Percentiles rank a stretch among this genome's conserved stretches.
Evolutionary conservation across 148 eudicot genomes (phyloP).

Genomic region (Arctostaphylos glauca): DNA sequence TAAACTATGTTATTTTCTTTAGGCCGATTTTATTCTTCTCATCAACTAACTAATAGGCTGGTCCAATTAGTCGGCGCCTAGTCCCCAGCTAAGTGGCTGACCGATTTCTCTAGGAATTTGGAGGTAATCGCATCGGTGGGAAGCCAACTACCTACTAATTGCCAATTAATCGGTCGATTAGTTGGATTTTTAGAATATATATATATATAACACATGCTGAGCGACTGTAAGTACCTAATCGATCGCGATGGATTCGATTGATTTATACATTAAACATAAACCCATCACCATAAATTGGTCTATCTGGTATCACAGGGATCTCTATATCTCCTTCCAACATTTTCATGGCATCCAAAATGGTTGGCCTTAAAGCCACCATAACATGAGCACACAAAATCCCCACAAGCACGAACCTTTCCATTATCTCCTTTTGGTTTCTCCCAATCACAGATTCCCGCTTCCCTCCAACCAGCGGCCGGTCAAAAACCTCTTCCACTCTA

Average conservation of each 20-base stretch:
- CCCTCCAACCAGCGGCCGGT: conserved; percentile 34
- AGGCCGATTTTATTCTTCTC: no score
- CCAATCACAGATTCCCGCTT: conserved; percentile 28
- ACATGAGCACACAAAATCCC: conserved; percentile 90
- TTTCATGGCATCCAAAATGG: conserved; percentile 67
- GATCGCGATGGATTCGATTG: neutral
- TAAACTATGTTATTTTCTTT: no score
- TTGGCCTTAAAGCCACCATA: conserved; percentile 88
- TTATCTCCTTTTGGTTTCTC: conserved; percentile 48
- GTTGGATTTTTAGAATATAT: no score
- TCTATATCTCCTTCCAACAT: conserved; percentile 93
- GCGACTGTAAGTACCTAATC: neutral
- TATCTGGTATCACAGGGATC: conserved; percentile 68
- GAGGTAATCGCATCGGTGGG: no score
- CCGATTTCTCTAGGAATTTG: no score
- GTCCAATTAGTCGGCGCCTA: no score
- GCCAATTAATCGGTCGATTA: no score
- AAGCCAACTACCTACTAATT: no score
- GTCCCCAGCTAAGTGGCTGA: no score
- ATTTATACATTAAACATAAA: neutral
- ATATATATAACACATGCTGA: no score
- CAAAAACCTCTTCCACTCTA: conserved; percentile 51
- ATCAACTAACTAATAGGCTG: no score
- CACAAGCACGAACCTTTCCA: conserved; percentile 80
- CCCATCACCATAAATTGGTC: conserved; percentile 40